Percentiles rank a stretch among this genome's conserved stretches.
Conservation (phyloP, 2,329 filamentous ascomycete species). For the Paecilomyces variotii region DNA sequence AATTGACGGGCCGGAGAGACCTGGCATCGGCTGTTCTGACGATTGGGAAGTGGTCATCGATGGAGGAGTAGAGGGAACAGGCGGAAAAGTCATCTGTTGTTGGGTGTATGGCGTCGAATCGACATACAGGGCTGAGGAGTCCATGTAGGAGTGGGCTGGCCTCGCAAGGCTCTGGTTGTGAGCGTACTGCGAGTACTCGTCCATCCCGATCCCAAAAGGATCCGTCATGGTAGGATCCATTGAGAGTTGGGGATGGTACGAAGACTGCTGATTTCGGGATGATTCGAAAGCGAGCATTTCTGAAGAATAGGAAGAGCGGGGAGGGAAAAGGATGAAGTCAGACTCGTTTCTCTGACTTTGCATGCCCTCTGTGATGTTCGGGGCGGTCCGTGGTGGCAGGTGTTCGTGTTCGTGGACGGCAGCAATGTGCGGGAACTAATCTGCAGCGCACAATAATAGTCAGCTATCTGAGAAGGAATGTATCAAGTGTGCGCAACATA, state of each 20-base stretch:
- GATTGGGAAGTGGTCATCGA: slow-evolving; percentile 20
- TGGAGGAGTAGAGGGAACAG: slow-evolving; percentile 26
- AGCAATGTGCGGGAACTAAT: neutral
- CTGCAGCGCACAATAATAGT: neutral
- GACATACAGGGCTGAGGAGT: slow-evolving; percentile 17
- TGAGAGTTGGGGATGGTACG: slow-evolving; percentile 23
- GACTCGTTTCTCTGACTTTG: slow-evolving; percentile 9
- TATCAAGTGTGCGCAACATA: neutral
- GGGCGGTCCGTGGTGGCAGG: slow-evolving; percentile 1
- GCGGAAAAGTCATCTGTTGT: slow-evolving; percentile 18
- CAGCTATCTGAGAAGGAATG: neutral
- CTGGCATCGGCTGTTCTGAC: slow-evolving; percentile 43
- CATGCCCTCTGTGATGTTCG: slow-evolving; percentile 9
- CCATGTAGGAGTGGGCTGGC: slow-evolving; percentile 20
- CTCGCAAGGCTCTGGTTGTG: slow-evolving; percentile 15
- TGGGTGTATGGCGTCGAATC: slow-evolving; percentile 18
- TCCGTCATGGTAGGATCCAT: slow-evolving; percentile 25
- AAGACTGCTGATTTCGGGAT: slow-evolving; percentile 20
- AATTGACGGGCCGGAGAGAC: slow-evolving; percentile 53
- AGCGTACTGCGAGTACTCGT: slow-evolving; percentile 11
- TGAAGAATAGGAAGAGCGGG: neutral
- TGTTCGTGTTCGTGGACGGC: neutral
- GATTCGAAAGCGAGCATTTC: slow-evolving; percentile 27
- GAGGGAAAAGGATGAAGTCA: slow-evolving; percentile 15
- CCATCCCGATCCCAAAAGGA: slow-evolving; percentile 22